Conservation (phyloP, 352 stramenopile genomes). For the Phytopythium sindhum region DNA sequence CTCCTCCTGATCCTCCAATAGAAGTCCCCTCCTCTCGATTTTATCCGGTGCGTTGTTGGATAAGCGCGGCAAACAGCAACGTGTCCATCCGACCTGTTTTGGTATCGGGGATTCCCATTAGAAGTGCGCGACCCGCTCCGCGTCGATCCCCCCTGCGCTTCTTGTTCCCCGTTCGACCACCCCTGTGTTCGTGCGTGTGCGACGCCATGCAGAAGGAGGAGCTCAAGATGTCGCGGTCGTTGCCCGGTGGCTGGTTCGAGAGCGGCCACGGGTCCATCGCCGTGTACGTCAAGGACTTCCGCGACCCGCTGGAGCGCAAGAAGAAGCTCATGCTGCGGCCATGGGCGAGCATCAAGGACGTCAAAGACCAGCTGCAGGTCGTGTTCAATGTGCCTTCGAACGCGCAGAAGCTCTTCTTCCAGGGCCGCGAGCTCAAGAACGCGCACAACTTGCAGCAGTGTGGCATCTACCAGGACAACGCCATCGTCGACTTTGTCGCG, state of each 20-base stretch:
- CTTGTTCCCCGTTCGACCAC: neutral
- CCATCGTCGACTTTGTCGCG: slow-evolving; percentile 74
- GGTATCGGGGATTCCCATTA: neutral
- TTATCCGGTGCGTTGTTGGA: neutral
- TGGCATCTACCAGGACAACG: slow-evolving; percentile 82
- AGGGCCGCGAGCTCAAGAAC: slow-evolving; percentile 82
- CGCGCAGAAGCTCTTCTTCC: slow-evolving; percentile 80
- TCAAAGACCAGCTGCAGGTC: slow-evolving; percentile 84
- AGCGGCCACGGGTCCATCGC: slow-evolving; percentile 66
- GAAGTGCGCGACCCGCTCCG: neutral
- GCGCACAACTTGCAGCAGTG: slow-evolving; percentile 78
- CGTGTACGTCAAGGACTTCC: slow-evolving; percentile 78
- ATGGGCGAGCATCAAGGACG: slow-evolving; percentile 81
- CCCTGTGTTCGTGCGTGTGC: too few species aligned
- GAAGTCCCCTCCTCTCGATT: neutral
- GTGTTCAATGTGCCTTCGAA: slow-evolving; percentile 78
- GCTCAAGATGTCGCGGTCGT: slow-evolving; percentile 62
- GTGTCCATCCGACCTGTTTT: neutral
- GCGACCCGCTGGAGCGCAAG: slow-evolving; percentile 71
- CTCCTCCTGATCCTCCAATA: neutral
- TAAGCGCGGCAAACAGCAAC: neutral
- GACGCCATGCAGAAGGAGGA: slow-evolving; percentile 30
- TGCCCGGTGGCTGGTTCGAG: slow-evolving; percentile 74
- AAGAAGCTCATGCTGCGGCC: slow-evolving; percentile 81
- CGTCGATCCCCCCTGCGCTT: neutral